Evolutionary conservation across 768 basidiomycete species (phyloP).

Genomic region (Hortiboletus campestris): DNA sequence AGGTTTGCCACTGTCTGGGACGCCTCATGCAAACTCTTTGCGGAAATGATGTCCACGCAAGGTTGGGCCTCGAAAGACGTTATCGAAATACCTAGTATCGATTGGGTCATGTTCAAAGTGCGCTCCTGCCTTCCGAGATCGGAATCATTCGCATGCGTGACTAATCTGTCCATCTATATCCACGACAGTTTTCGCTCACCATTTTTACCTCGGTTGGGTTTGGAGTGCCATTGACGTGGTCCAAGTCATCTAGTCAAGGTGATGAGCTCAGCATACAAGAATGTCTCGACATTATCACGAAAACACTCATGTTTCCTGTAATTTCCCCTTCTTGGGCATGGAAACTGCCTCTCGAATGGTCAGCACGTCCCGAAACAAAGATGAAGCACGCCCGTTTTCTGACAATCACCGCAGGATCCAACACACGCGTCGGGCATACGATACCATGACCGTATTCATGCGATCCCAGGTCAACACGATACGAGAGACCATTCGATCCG

Average conservation of each 20-base stretch:
- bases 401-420: constrained; percentile 11
- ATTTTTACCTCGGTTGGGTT: constrained; percentile 22
- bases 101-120: constrained; percentile 12
- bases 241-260: background rate
- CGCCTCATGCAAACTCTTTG: constrained; percentile 6
- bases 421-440: constrained; percentile 18
- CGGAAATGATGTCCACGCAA: constrained; percentile 11
- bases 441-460: constrained; percentile 16
- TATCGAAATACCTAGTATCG: constrained; percentile 8
- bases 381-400: background rate
- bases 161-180: background rate
- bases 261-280: constrained; percentile 7
- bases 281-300: constrained; percentile 8
- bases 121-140: too few species aligned
- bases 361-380: background rate
- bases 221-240: constrained; percentile 17
- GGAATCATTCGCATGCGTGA: background rate
- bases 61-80: constrained; percentile 10
- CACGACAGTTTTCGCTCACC: constrained; percentile 13
- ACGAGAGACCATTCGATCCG: constrained; percentile 3
- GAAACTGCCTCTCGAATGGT: constrained; percentile 20
- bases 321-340: constrained; percentile 18
- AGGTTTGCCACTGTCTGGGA: constrained; percentile 19
- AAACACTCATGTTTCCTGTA: background rate
- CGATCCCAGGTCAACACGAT: constrained; percentile 11